Conservation (phyloP, 495 filamentous ascomycete genomes). For the Penicillium flavigenum region DNA sequence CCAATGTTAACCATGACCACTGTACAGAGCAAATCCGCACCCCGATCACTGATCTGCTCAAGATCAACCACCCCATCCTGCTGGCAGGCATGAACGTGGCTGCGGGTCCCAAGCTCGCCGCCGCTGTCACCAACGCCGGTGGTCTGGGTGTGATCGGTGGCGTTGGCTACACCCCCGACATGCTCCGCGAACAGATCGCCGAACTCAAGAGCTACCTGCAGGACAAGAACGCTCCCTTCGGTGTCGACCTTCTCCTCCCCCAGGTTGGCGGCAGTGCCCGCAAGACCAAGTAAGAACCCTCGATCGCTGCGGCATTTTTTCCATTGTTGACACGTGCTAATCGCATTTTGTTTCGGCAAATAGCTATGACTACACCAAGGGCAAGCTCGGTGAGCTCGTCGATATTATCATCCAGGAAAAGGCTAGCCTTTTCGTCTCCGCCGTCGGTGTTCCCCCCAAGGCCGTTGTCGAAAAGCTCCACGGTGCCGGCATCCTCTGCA, state of each 20-base stretch:
- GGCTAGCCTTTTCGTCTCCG: slow-evolving; percentile 92
- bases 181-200: slow-evolving; percentile 90
- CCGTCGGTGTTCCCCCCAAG: slow-evolving; percentile 91
- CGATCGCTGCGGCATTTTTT: not conserved
- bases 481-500: slow-evolving; percentile 83
- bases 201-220: slow-evolving; percentile 87
- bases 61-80: slow-evolving; percentile 94
- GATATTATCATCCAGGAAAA: slow-evolving; percentile 90
- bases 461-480: slow-evolving; percentile 86
- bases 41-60: slow-evolving; percentile 86
- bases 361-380: slow-evolving; percentile 99
- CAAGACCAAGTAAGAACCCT: slow-evolving; percentile 78
- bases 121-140: slow-evolving; percentile 95
- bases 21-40: slow-evolving; percentile 78
- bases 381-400: slow-evolving; percentile 88
- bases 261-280: slow-evolving; percentile 91
- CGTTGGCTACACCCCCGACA: slow-evolving; percentile 94
- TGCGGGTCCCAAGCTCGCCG: slow-evolving; percentile 93
- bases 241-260: slow-evolving; percentile 90
- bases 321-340: slow-evolving; percentile 19
- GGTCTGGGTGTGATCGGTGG: slow-evolving; percentile 96
- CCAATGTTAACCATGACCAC: slow-evolving; percentile 2
- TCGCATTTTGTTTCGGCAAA: slow-evolving; percentile 5
- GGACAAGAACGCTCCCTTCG: slow-evolving; percentile 98
- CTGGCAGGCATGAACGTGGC: slow-evolving; percentile 99